phyloP scores from a whole-genome alignment of 805 yeast species.

The Wilhelminamyces savonicus region DNA sequence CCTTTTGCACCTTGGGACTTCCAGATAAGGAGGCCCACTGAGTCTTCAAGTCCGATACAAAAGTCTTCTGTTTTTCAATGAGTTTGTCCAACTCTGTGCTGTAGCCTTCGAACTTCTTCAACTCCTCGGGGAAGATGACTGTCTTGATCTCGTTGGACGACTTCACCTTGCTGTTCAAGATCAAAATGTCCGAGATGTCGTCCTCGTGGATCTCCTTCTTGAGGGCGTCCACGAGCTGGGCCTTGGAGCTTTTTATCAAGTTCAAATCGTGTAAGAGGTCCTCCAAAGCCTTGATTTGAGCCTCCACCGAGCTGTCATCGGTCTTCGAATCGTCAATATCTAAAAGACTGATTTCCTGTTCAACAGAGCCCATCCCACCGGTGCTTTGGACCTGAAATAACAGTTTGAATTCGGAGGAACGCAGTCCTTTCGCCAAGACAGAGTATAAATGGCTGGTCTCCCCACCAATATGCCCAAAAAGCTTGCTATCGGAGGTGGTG shows the following conservation, averaged over 20 bases:
- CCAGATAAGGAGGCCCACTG: constrained; percentile 24
- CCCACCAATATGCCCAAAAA: constrained; percentile 41
- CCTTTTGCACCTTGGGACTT: constrained; percentile 29
- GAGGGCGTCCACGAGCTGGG: constrained; percentile 53
- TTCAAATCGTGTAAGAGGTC: constrained; percentile 55
- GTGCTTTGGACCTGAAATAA: constrained; percentile 14
- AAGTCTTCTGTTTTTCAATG: constrained; percentile 54
- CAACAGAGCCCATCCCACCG: constrained; percentile 1
- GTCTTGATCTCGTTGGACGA: constrained; percentile 52
- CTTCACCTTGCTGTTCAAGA: constrained; percentile 54
- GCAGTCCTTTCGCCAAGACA: constrained; percentile 34
- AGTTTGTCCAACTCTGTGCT: constrained; percentile 63
- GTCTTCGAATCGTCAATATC: constrained; percentile 56
- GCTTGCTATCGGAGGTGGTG: constrained; percentile 48
- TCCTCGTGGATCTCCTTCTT: constrained; percentile 70
- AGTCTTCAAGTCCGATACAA: constrained; percentile 27
- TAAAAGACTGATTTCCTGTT: constrained; percentile 43
- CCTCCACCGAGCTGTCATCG: constrained; percentile 16
- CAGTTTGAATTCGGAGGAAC: constrained; percentile 31
- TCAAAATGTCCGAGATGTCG: constrained; percentile 73
- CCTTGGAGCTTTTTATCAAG: constrained; percentile 58
- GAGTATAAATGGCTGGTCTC: constrained; percentile 18
- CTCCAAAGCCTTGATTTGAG: constrained; percentile 45
- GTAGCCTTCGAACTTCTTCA: constrained; percentile 69
- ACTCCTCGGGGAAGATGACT: constrained; percentile 57